Evolutionary conservation across 768 basidiomycete genomes (phyloP), one percentile per base, ranked within the genome.

Genomic region (Calocybe gangraenosa): DNA sequence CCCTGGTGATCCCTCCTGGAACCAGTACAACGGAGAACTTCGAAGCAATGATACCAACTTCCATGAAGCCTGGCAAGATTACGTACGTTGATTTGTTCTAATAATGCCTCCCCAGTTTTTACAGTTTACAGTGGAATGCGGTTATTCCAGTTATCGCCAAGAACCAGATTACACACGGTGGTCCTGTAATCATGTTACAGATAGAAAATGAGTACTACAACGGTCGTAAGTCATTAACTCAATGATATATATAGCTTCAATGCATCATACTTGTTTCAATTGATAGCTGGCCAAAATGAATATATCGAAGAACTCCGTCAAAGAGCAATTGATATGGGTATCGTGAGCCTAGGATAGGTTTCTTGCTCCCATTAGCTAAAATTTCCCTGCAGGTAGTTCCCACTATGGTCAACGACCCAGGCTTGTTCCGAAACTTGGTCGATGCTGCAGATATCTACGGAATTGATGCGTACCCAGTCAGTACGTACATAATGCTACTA

Each of bases 131-230:
- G 52, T 53, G 48, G 49, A 53, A 53, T 37, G 49, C 43, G 0
- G 43, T 53, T 14, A 53, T 53, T 23, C 28, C 52, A 19, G 42
- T 53, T 1, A 50, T 53, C 8, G 52, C 49, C 7, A 43, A 42
- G 34, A 53, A 53, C 19, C 52, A 53, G 28, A 50, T 53, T 15
- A 53, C 46, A 0, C 22, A 45, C 3, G 52, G 49, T 9, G 52
- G 52, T 1, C 52, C 52, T 15, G 49, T 53, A 7, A 53, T 53
- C 10, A 50, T 53, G 49, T 15, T 53, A 2, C 52, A 53, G 30
- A 42, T 53, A 2, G 52, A 53, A 14, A 53, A 53, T 14, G 52
- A 53, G 19, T 53, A 48, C 17, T 53, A 53, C 25, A 53, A 53
- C 21, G 52, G 52, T 14, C 33, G 52, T 53, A 17, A 19, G 48